Percentiles rank a stretch among this genome's conserved stretches.
Evolutionary conservation across 106 monocot species (phyloP).

Genomic region (Allium fistulosum): DNA sequence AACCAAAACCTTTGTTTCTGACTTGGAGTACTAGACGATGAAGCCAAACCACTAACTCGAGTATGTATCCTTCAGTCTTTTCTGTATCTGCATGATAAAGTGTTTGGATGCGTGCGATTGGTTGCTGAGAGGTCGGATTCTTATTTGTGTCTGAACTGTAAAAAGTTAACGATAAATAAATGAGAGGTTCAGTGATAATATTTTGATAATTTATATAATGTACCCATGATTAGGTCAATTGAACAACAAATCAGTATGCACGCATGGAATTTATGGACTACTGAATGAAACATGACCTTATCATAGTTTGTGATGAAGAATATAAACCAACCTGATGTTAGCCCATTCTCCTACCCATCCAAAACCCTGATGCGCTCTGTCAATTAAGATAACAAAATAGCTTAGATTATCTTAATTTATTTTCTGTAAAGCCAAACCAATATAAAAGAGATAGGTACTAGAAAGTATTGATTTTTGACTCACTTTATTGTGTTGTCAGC

Average conservation of each 20-base stretch:
- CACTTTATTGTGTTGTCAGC: constrained; percentile 83
- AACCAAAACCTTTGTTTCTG: constrained; percentile 33
- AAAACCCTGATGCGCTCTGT: constrained; percentile 89
- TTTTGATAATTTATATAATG: neutral
- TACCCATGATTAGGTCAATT: too few relatives aligned
- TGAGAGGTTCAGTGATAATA: neutral
- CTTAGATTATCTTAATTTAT: neutral
- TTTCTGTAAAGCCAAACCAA: neutral
- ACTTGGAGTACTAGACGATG: constrained; percentile 40
- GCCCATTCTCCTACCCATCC: constrained; percentile 98
- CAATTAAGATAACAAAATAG: neutral
- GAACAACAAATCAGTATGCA: too few relatives aligned
- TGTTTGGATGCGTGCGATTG: constrained; percentile 33
- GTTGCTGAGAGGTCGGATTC: constrained; percentile 6
- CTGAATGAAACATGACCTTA: too few relatives aligned
- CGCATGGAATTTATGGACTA: too few relatives aligned
- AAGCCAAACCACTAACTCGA: constrained; percentile 42
- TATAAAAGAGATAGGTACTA: too few relatives aligned
- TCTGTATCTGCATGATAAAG: constrained; percentile 50
- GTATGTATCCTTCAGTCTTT: constrained; percentile 46
- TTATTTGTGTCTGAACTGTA: constrained; percentile 34
- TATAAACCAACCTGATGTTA: constrained; percentile 46
- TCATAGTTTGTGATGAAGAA: neutral
- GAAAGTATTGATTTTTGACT: neutral
- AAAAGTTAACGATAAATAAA: neutral